Conservation (phyloP, 495 filamentous ascomycete genomes). For the Neurospora cerealis region DNA sequence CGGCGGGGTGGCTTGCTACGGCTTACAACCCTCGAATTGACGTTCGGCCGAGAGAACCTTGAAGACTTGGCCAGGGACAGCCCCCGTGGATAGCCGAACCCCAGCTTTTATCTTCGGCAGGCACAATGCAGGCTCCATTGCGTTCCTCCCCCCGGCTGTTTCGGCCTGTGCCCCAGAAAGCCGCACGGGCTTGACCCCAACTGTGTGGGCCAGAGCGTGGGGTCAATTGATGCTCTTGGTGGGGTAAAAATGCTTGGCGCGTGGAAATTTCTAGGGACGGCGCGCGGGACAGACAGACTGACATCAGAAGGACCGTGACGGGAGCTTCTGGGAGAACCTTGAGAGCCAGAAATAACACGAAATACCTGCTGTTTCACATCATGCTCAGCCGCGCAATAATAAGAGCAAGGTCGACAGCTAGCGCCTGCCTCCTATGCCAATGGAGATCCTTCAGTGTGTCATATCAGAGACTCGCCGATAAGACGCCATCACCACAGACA, state of each 20-base stretch:
- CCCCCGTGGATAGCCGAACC: constrained; percentile 26
- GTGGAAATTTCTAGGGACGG: constrained; percentile 19
- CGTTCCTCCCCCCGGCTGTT: background rate
- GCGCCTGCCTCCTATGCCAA: constrained; percentile 36
- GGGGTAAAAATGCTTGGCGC: constrained; percentile 2
- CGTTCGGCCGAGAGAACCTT: constrained; percentile 17
- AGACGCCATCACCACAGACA: constrained; percentile 9
- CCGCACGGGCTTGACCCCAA: background rate
- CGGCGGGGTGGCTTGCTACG: constrained; percentile 18
- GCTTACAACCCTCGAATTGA: constrained; percentile 21
- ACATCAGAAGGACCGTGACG: background rate
- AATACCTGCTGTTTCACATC: constrained; percentile 1
- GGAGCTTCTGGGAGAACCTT: constrained; percentile 1
- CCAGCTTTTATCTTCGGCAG: constrained; percentile 1
- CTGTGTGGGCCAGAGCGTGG: background rate
- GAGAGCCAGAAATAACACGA: background rate
- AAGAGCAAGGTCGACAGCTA: constrained; percentile 4
- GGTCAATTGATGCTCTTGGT: background rate
- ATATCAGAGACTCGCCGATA: constrained; percentile 27
- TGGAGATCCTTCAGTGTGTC: constrained; percentile 38
- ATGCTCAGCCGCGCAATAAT: constrained; percentile 16
- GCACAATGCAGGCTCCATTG: background rate
- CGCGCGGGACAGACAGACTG: background rate
- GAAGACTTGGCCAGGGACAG: background rate
- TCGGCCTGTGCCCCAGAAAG: background rate